Evolutionary conservation across 345 rosid species (phyloP), one percentile per base, ranked within the genome.

Genomic region (Atalantia buxifolia): DNA sequence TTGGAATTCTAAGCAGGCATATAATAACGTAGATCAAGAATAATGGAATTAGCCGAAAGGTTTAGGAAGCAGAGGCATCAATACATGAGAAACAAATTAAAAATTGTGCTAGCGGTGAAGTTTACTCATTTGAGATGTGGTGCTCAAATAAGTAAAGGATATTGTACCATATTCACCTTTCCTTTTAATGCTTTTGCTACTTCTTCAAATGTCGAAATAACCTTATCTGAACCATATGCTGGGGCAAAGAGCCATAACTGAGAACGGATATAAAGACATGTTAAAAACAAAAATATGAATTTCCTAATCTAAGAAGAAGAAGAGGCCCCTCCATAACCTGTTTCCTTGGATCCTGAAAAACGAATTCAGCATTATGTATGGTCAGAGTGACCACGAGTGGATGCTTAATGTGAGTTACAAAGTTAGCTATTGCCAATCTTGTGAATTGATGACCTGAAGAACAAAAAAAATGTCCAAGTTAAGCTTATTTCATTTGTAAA

Each of bases 171-270:
- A 53, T 13, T 53, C 45, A 78, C 81, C 84, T 78, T 78, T 75
- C 72, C 79, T 69, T 27, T 78, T 76, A 82, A 82, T 55, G 68
- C 68, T 19, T 64, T 45, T 65, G 79, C 81, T 8, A 71, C 64
- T 67, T 78, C 74, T 57, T 64, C 31, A 74, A 82, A 82, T 42
- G 66, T 42, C 28, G 64, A 78, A 19, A 55, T 7, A 24, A 75
- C 73, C 24, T 70, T 12, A 24, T 40, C 22, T 1, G 81, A 78
- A 57, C 35, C 13, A 19, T 61, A n/a, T 13, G 22, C 42, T 19
- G 79, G 73, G 21, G 81, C 62, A 61, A 82, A 78, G 48, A 82
- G 84, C 81, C 81, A 82, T 56, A 82, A 42, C 84, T 78, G 78
- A 62, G 22, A 59, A 19, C 2, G 24, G 42, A 55, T 31, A 13